Evolutionary conservation across 116 monocot genomes (phyloP).

Genomic region (Posidonia oceanica): DNA sequence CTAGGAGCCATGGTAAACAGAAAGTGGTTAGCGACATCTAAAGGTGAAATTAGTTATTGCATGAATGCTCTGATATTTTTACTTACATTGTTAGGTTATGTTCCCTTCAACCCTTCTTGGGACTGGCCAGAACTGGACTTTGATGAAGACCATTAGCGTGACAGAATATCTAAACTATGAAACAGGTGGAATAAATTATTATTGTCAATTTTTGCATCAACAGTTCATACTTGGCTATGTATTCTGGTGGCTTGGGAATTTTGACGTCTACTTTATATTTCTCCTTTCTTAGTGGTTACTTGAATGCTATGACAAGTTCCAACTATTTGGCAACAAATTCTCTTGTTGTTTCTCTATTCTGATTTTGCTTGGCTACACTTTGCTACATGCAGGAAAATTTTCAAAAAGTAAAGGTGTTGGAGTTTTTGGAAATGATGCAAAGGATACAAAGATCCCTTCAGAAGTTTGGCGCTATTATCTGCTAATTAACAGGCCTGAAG

Average conservation of each 20-base stretch:
- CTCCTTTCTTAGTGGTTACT: too few relatives aligned
- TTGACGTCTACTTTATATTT: too few relatives aligned
- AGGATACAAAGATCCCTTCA: constrained; percentile 76
- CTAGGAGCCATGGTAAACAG: neutral
- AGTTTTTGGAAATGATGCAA: constrained; percentile 93
- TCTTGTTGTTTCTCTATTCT: too few relatives aligned
- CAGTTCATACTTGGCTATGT: too few relatives aligned
- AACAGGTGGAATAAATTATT: constrained; percentile 35
- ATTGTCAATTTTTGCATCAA: too few relatives aligned
- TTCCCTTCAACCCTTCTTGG: constrained; percentile 98
- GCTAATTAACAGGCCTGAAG: constrained; percentile 84
- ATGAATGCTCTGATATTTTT: neutral
- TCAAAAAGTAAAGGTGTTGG: constrained; percentile 93
- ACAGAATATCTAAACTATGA: constrained; percentile 99
- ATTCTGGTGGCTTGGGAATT: too few relatives aligned
- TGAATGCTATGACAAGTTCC: too few relatives aligned
- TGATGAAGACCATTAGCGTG: constrained; percentile 97
- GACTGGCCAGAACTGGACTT: constrained; percentile 89
- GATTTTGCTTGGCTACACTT: too few relatives aligned
- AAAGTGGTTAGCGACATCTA: too few relatives aligned
- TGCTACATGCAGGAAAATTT: constrained; percentile 53
- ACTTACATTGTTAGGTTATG: constrained; percentile 59
- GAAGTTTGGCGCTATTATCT: constrained; percentile 99
- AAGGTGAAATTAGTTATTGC: too few relatives aligned
- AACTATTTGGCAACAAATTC: too few relatives aligned